phyloP scores from a whole-genome alignment of 164 flowering plant genomes.

The Liquidambar formosana region DNA sequence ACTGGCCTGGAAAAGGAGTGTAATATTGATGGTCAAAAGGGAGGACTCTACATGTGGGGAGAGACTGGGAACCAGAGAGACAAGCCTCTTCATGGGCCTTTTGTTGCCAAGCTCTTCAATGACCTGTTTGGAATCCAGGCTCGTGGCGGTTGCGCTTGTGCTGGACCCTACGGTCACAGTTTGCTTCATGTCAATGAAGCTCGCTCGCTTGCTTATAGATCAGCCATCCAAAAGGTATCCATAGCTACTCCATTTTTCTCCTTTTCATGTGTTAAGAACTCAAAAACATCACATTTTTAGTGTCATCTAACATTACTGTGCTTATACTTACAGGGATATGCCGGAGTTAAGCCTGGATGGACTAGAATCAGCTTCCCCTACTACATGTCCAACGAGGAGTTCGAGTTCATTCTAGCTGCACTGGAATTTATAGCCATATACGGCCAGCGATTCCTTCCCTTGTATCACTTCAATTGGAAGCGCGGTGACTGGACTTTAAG shows the following conservation, averaged over 20 bases:
- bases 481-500: conserved; percentile 65
- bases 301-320: background rate
- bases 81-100: conserved; percentile 75
- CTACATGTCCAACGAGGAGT: conserved; percentile 67
- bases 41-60: conserved; percentile 35
- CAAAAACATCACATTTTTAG: too few relatives aligned
- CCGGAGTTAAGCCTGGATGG: conserved; percentile 87
- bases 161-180: conserved; percentile 81
- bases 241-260: too few relatives aligned
- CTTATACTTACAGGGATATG: conserved; percentile 62
- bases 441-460: conserved; percentile 75
- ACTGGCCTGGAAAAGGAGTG: background rate
- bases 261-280: background rate
- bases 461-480: conserved; percentile 62
- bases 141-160: conserved; percentile 90
- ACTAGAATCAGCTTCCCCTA: conserved; percentile 82
- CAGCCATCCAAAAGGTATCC: conserved; percentile 58
- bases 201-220: conserved; percentile 43
- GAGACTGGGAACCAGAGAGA: conserved; percentile 45
- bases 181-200: conserved; percentile 49
- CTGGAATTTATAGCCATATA: conserved; percentile 66
- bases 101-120: conserved; percentile 74
- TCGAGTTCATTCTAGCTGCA: conserved; percentile 69
- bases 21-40: background rate
- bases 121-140: conserved; percentile 89